Conservation (phyloP, 345 rosid genomes). For the Hibiscus tridactylites region DNA sequence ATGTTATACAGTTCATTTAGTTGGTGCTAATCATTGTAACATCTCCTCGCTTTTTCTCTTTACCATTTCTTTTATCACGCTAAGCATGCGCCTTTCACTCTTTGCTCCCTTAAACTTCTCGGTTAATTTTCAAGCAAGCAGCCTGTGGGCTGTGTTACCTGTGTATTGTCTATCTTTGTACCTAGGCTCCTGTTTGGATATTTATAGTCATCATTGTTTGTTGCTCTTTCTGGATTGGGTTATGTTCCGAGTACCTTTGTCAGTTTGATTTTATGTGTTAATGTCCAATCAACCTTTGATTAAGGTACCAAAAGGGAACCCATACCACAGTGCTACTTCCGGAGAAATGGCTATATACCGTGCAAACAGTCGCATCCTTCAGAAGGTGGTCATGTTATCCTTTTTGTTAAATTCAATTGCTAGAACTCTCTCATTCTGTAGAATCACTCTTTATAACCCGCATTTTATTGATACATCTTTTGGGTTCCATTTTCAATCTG, state of each 20-base stretch:
- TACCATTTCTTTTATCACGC: not conserved
- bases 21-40: not conserved
- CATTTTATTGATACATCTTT: not conserved
- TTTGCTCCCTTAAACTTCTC: not conserved
- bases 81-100: not conserved
- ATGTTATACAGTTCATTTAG: not conserved
- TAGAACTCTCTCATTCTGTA: not conserved
- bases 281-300: not conserved
- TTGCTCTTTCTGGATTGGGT: not conserved
- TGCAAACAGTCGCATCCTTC: constrained; percentile 50
- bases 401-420: not conserved
- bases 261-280: not conserved
- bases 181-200: not conserved
- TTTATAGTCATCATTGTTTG: not conserved
- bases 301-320: constrained; percentile 65
- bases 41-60: not conserved
- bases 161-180: not conserved
- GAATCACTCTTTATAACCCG: not conserved
- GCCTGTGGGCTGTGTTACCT: not conserved
- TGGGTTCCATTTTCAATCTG: constrained; percentile 12
- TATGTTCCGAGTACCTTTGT: not conserved
- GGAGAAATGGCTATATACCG: constrained; percentile 68
- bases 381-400: constrained; percentile 28
- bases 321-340: constrained; percentile 70
- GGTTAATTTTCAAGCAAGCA: not conserved